A percentile compares a stretch with the other conserved stretches of the same genome.
phyloP scores from a whole-genome alignment of 306 rosid genomes.

The Castanopsis chinensis region DNA sequence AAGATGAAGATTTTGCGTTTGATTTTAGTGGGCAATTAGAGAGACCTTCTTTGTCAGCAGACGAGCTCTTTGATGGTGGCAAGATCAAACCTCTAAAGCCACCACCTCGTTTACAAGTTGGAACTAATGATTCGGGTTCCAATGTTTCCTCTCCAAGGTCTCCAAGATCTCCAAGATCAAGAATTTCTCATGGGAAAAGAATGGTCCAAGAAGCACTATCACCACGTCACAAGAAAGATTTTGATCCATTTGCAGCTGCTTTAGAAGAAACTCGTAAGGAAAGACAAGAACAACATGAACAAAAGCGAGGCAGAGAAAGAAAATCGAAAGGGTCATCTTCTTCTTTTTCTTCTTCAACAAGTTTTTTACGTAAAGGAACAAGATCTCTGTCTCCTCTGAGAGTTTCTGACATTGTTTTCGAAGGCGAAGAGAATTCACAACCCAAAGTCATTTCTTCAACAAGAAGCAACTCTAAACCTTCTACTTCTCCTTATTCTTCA shows the following conservation, averaged over 20 bases:
- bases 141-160: constrained; percentile 37
- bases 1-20: constrained; percentile 50
- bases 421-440: constrained; percentile 29
- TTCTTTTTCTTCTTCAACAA: not conserved
- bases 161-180: constrained; percentile 23
- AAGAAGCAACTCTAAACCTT: constrained; percentile 31
- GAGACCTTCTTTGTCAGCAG: constrained; percentile 52
- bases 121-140: constrained; percentile 10
- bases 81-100: constrained; percentile 73
- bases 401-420: constrained; percentile 51
- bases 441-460: constrained; percentile 36
- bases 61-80: constrained; percentile 80
- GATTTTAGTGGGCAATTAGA: constrained; percentile 53
- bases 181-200: constrained; percentile 37
- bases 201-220: constrained; percentile 40
- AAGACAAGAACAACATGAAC: constrained; percentile 4
- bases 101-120: constrained; percentile 40
- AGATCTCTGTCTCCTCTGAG: constrained; percentile 80
- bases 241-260: constrained; percentile 52
- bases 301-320: constrained; percentile 52
- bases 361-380: constrained; percentile 45
- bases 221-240: constrained; percentile 34
- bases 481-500: constrained; percentile 34
- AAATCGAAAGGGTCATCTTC: not conserved
- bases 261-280: constrained; percentile 33